A percentile compares a stretch with the other conserved stretches of the same genome.
phyloP scores from a whole-genome alignment of 805 yeast genomes.

The Hanseniaspora occidentalis region DNA sequence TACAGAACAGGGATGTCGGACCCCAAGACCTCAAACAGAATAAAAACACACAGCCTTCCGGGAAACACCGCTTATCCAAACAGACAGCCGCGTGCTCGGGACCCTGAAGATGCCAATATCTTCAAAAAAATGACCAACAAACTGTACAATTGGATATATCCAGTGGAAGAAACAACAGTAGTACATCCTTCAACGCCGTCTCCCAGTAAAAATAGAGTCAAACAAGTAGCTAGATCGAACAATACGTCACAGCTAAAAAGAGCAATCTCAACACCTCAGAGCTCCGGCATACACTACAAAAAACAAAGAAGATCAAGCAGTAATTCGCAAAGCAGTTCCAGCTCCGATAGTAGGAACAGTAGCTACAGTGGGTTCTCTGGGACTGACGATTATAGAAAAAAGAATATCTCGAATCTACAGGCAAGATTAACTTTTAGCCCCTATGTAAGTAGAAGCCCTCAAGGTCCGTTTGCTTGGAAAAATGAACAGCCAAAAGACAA shows the following conservation, averaged over 20 bases:
- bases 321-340: constrained; percentile 18
- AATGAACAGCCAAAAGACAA: too few relatives aligned
- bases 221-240: constrained; percentile 4
- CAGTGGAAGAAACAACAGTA: neutral
- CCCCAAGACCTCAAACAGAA: too few relatives aligned
- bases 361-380: too few relatives aligned
- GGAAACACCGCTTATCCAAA: too few relatives aligned
- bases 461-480: too few relatives aligned
- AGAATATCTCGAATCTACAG: too few relatives aligned
- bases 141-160: neutral
- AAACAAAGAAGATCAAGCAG: constrained; percentile 18
- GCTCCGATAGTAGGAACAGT: constrained; percentile 24
- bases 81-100: too few relatives aligned
- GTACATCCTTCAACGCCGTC: neutral
- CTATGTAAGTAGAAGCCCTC: too few relatives aligned
- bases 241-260: neutral
- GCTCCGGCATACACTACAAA: constrained; percentile 4
- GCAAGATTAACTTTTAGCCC: too few relatives aligned
- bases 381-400: too few relatives aligned
- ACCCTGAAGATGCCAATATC: neutral
- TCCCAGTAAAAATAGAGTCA: neutral
- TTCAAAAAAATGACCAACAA: neutral
- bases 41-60: neutral
- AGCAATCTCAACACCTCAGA: constrained; percentile 1
- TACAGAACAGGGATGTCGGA: neutral